Evolutionary conservation across 2,329 filamentous ascomycete genomes (phyloP), one percentile per base, ranked within the genome.

Genomic region (Lizonia empirigonia): DNA sequence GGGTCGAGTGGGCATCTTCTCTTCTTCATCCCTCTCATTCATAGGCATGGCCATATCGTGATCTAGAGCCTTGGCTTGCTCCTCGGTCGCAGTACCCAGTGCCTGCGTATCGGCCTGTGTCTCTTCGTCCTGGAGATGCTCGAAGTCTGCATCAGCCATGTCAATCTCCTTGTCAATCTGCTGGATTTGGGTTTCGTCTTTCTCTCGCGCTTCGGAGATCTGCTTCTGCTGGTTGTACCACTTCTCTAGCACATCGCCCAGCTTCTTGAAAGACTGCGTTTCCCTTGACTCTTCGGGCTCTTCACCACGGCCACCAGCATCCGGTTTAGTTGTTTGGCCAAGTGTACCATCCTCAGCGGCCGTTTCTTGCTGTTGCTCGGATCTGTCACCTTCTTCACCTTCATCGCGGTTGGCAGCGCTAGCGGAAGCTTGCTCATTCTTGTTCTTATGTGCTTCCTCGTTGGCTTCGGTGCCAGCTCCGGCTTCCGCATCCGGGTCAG

Each of bases 171-270:
- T 62, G 70, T 77, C 59, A 76, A 70, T 67, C 35, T 74, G 69
- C 51, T 75, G 67, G 42, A 79, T 76, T 59, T 84, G 74, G 24
- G 82, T 78, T 16, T 80, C 74, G 10, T 81, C 77, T 37, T 84
- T 80, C 39, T 74, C 61, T 2, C 52, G 64, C 3, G 74, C 64
- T 24, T 77, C 72, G 10, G 70, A 73, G 62, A 99, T 97, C 55
- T 96, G 88, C 37, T 84, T 85, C 65, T 95, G 90, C 67, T 91
- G 90, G 51, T 90, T 85, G 72, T 97, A 92, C 90, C 92, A 99
- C 63, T 88, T 85, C 71, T 97, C 92, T 24, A 99, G 80, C 5
- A 91, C 88, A 76, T 99, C 91, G 18, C 94, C 94, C 23, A 99
- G 83, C 68, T 96, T 95, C 76, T 94, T 94, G 80, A 97, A 96